Evolutionary conservation across 352 stramenopile species (phyloP).

Genomic region (Phytopythium litorale): DNA sequence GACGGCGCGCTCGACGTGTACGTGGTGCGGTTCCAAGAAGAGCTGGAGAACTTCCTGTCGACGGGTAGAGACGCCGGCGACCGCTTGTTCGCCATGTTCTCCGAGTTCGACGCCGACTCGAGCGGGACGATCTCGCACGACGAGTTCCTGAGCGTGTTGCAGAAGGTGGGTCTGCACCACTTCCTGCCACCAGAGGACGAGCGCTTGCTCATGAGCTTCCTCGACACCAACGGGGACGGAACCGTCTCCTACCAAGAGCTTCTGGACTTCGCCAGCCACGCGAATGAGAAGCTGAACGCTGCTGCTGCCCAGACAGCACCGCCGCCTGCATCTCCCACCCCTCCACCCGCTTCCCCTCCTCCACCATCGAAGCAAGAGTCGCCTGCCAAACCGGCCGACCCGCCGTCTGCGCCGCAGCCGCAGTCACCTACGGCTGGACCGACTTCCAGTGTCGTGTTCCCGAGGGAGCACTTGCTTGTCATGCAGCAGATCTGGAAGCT

Average conservation of each 20-base stretch:
- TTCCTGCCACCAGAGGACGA: constrained; percentile 66
- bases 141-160: constrained; percentile 66
- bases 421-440: neutral
- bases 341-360: constrained; percentile 2
- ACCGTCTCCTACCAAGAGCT: constrained; percentile 65
- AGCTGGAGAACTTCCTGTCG: constrained; percentile 51
- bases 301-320: constrained; percentile 2
- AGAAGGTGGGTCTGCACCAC: constrained; percentile 53
- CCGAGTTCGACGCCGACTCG: constrained; percentile 46
- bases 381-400: constrained; percentile 12
- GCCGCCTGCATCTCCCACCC: constrained; percentile 9
- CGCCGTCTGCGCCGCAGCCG: neutral
- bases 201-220: constrained; percentile 56
- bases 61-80: constrained; percentile 49
- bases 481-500: constrained; percentile 37
- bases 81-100: constrained; percentile 43
- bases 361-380: constrained; percentile 5
- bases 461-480: constrained; percentile 15
- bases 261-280: constrained; percentile 53
- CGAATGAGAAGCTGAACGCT: constrained; percentile 32
- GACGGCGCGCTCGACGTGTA: constrained; percentile 46
- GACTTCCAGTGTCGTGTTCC: constrained; percentile 3
- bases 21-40: constrained; percentile 49
- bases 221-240: constrained; percentile 62
- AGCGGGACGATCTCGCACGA: constrained; percentile 53